phyloP scores from a whole-genome alignment of 2,329 filamentous ascomycete species.

The Neofusicoccum parvum region DNA sequence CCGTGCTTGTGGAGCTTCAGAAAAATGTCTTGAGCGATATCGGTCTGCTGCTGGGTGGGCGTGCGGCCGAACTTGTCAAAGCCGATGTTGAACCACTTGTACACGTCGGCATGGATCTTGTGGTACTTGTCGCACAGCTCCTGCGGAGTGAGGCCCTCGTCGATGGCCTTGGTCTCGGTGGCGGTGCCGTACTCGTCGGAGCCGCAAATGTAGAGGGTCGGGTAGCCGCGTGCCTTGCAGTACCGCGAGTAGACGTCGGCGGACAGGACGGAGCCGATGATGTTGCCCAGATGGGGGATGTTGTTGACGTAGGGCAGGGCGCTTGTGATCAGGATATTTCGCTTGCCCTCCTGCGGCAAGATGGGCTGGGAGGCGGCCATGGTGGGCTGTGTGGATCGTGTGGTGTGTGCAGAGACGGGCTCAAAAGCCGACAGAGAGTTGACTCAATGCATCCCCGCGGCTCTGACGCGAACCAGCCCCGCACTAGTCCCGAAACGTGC shows the following conservation, averaged over 20 bases:
- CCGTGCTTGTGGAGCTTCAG: constrained; percentile 83
- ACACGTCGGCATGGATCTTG: constrained; percentile 84
- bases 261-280: constrained; percentile 83
- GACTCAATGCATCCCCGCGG: constrained; percentile 13
- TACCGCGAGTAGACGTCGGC: constrained; percentile 79
- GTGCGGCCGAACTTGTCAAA: constrained; percentile 97
- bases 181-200: constrained; percentile 95
- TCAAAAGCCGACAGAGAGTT: constrained; percentile 4
- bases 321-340: constrained; percentile 87
- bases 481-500: constrained; percentile 4
- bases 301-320: constrained; percentile 86
- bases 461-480: constrained; percentile 15
- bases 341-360: constrained; percentile 60
- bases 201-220: constrained; percentile 83
- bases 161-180: constrained; percentile 92
- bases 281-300: constrained; percentile 79
- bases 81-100: constrained; percentile 93
- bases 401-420: not conserved
- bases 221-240: constrained; percentile 76
- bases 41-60: constrained; percentile 83
- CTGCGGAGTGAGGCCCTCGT: constrained; percentile 79
- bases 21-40: constrained; percentile 93
- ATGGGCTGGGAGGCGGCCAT: constrained; percentile 42
- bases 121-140: constrained; percentile 93
- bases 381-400: not conserved